Base-by-base conservation (phyloP, 805 yeast species). In the Starmerella vaccinii region DNA sequence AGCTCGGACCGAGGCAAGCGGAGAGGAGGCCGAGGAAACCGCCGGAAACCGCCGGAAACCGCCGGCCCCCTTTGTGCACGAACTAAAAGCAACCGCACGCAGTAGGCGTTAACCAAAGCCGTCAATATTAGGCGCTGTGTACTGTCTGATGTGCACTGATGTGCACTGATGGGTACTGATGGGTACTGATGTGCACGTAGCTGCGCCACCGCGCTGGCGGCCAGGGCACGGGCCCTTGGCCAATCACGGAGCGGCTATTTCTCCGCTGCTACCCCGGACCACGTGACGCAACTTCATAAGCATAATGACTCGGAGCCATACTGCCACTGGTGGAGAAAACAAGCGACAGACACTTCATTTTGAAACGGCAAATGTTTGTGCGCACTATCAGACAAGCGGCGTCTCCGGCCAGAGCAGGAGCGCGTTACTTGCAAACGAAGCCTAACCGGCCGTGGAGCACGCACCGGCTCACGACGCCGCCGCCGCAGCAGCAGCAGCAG, bases 371-470 rank as follows among this genome's bases (percentile, higher is more conserved):
- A 1, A 27, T 41, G 45, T 4, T 41, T 18, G 45, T 24, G 19
- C 33, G 38, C 29, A 32, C 23, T 32, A 13, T 5, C 18, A 24
- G n/a, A 15, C n/a, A 4, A 3, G 30, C 34, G 9, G n/a, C 22
- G 4, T 23, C 29, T 16, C 26, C 23, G 21, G 33, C 50, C 15
- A 30, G 24, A 9, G 15, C 16, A 12, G 19, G 24, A 2, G 40
- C 15, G 39, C 33, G 33, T 7, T 18, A 44, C 33, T 40, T 59
- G 43, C 61, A 59, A 5, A 50, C 61, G 2, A 57, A 56, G 37
- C 35, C 56, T 0, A 45, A 35, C 16, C 52, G 63, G 9, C 63
- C 63, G 2, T 60, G 63, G 63, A 59, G 49, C 45, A 49, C 63
- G 10, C 63, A 60, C 51, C 32, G 58, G 12, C 51, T 60, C 8